These are phyloP conservation scores for Tuber borchii DNA, from an alignment of 495 filamentous ascomycete species.

Conservation along the genomic window DNA sequence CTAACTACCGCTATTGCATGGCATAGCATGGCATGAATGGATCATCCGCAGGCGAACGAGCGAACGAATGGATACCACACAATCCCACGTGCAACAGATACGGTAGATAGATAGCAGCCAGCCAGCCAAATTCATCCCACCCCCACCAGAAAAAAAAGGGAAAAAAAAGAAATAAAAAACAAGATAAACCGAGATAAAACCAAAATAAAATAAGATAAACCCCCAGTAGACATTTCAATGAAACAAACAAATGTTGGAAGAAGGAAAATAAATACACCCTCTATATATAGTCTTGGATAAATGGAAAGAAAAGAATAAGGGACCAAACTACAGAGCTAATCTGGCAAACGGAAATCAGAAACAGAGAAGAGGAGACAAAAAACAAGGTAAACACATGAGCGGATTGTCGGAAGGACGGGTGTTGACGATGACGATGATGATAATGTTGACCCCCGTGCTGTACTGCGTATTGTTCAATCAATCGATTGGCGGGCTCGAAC, in stretches of 20 bases:
- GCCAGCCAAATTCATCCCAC: background rate
- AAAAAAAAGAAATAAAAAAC: background rate
- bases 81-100: conserved; percentile 2
- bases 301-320: background rate
- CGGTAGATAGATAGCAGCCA: background rate
- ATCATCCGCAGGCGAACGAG: background rate
- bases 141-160: background rate
- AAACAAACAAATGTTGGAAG: background rate
- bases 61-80: background rate
- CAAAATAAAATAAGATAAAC: too few relatives aligned
- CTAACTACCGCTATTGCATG: conserved; percentile 2
- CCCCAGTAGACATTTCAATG: background rate
- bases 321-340: background rate
- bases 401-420: background rate
- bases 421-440: background rate
- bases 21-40: background rate
- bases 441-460: background rate
- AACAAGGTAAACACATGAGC: background rate
- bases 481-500: background rate
- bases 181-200: too few relatives aligned
- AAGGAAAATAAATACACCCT: background rate
- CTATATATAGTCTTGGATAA: background rate
- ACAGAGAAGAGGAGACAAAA: background rate
- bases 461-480: background rate
- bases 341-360: background rate